Evolutionary conservation across 2,329 filamentous ascomycete species (phyloP).

Genomic region (Hortaea werneckii): DNA sequence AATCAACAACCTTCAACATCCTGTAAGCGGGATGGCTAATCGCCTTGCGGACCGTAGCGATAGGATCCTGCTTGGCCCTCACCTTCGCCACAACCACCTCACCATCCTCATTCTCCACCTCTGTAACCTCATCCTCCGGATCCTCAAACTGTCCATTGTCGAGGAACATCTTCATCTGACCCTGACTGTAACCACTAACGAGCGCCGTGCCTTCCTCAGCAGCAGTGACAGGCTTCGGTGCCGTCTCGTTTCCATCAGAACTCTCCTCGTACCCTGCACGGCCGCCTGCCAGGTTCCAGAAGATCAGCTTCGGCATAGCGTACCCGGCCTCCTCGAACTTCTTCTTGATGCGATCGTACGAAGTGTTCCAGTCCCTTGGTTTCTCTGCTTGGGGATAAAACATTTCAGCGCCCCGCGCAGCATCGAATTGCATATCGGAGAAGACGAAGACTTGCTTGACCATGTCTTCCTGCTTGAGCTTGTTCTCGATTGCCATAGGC

Average conservation of each 20-base stretch:
- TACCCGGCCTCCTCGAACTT: constrained; percentile 43
- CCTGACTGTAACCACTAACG: constrained; percentile 49
- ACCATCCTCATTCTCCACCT: constrained; percentile 14
- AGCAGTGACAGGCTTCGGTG: constrained; percentile 42
- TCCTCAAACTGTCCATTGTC: constrained; percentile 38
- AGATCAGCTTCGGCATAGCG: constrained; percentile 49
- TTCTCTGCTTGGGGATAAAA: neutral
- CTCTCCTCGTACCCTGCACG: constrained; percentile 11
- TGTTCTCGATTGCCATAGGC: constrained; percentile 42
- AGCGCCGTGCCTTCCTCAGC: constrained; percentile 38
- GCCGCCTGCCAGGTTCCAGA: constrained; percentile 48
- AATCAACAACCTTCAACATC: constrained; percentile 49
- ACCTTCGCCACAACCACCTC: constrained; percentile 16
- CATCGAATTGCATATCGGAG: constrained; percentile 51
- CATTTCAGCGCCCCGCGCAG: constrained; percentile 12
- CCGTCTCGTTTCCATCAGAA: constrained; percentile 14
- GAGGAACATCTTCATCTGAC: constrained; percentile 48
- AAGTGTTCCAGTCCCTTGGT: constrained; percentile 31
- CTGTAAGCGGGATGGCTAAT: constrained; percentile 45
- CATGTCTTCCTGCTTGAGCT: constrained; percentile 47
- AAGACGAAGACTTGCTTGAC: constrained; percentile 53
- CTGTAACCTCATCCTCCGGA: constrained; percentile 23
- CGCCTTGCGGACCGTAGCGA: constrained; percentile 39
- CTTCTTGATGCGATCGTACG: constrained; percentile 41
- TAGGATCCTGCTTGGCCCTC: constrained; percentile 33